phyloP scores from a whole-genome alignment of 768 basidiomycete species.

The Psilocybe cyanescens region DNA sequence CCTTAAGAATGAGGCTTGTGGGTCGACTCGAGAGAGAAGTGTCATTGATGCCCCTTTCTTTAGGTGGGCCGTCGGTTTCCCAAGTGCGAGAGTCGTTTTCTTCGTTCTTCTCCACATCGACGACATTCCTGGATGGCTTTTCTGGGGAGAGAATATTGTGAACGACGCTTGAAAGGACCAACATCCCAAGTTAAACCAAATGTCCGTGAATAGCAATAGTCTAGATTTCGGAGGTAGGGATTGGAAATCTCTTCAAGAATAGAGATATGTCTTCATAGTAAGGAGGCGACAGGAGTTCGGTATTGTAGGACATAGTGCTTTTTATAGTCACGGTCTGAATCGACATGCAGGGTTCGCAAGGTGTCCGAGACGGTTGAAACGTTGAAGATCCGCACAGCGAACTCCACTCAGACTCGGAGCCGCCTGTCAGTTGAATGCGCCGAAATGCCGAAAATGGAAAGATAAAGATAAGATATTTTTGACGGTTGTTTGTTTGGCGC shows the following conservation, averaged over 20 bases:
- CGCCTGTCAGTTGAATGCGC: not conserved
- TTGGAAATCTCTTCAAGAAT: not conserved
- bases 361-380: not conserved
- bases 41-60: too few relatives aligned
- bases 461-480: slow-evolving; percentile 3
- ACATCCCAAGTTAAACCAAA: not conserved
- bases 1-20: not conserved
- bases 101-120: slow-evolving; percentile 5
- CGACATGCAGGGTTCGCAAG: not conserved
- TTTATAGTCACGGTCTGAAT: not conserved
- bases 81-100: not conserved
- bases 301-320: not conserved
- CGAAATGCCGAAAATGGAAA: not conserved
- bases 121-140: not conserved
- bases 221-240: not conserved
- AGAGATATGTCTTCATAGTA: not conserved
- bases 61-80: not conserved
- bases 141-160: not conserved
- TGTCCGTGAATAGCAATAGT: not conserved
- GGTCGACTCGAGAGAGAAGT: not conserved
- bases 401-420: not conserved
- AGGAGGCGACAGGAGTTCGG: not conserved
- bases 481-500: not conserved
- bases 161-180: slow-evolving; percentile 2
- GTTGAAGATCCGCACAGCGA: not conserved